phyloP scores from a whole-genome alignment of 2,329 filamentous ascomycete genomes.

The Cladosporium sp. region DNA sequence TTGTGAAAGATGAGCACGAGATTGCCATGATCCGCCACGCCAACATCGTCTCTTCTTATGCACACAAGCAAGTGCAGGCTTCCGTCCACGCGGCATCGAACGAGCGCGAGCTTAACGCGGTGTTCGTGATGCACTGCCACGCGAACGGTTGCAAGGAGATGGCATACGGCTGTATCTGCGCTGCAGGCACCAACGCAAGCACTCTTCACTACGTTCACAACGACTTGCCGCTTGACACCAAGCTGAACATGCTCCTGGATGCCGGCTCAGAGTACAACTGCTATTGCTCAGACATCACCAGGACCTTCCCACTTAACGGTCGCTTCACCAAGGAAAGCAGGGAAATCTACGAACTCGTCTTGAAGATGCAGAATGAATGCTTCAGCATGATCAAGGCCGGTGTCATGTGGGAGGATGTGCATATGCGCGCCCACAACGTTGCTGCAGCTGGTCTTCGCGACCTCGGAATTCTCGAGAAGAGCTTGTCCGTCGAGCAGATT shows the following conservation, averaged over 20 bases:
- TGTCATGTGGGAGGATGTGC: constrained; percentile 77
- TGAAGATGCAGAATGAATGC: constrained; percentile 81
- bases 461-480: constrained; percentile 65
- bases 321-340: constrained; percentile 69
- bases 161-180: constrained; percentile 85
- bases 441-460: constrained; percentile 76
- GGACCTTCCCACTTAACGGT: constrained; percentile 78
- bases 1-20: constrained; percentile 83
- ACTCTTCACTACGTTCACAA: constrained; percentile 88
- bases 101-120: constrained; percentile 79
- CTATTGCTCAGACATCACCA: constrained; percentile 66
- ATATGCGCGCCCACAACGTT: constrained; percentile 75
- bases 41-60: constrained; percentile 74
- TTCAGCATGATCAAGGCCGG: constrained; percentile 72
- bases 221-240: constrained; percentile 65
- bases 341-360: constrained; percentile 62
- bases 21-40: constrained; percentile 79
- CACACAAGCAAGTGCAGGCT: constrained; percentile 71
- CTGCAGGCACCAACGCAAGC: constrained; percentile 74
- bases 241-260: constrained; percentile 80
- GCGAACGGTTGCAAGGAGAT: constrained; percentile 75
- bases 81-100: constrained; percentile 65
- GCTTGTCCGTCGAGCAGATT: constrained; percentile 42
- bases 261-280: constrained; percentile 63
- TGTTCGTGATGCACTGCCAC: constrained; percentile 76